A percentile compares a stretch with the other conserved stretches of the same genome.
Evolutionary conservation across 192 early-diverging fungal species (phyloP).

Genomic region (Coemansia sp.): DNA sequence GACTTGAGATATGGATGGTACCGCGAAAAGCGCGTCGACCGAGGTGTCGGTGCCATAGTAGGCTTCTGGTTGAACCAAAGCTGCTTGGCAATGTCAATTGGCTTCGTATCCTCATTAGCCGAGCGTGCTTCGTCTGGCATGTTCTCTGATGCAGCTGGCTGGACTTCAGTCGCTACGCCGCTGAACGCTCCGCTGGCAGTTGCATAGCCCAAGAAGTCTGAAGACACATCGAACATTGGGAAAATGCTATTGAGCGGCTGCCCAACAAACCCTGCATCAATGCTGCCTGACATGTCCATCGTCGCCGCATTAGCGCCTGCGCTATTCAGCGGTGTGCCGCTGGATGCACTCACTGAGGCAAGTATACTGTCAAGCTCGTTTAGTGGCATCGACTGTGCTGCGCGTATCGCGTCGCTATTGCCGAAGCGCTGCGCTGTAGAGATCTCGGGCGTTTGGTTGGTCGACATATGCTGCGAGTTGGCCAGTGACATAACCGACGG

Average conservation of each 20-base stretch:
- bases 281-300: neutral
- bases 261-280: neutral
- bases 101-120: conserved; percentile 9
- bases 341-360: conserved; percentile 13
- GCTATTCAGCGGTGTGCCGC: neutral
- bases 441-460: conserved; percentile 28
- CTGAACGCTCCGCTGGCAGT: neutral
- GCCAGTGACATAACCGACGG: conserved; percentile 30
- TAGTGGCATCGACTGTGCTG: conserved; percentile 3
- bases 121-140: neutral
- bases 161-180: neutral
- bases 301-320: neutral
- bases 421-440: conserved; percentile 1
- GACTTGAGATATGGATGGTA: conserved; percentile 55
- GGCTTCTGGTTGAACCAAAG: conserved; percentile 36
- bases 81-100: conserved; percentile 18
- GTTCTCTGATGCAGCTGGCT: neutral
- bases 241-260: conserved; percentile 1
- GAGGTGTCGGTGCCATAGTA: conserved; percentile 18
- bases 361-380: conserved; percentile 21
- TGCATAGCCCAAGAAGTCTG: neutral
- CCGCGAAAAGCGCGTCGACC: conserved; percentile 49
- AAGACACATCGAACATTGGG: neutral
- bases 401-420: neutral
- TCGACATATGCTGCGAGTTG: conserved; percentile 25